Conservation (phyloP, 1,284 basidiomycete genomes). For the Ceratobasidium sp. region DNA sequence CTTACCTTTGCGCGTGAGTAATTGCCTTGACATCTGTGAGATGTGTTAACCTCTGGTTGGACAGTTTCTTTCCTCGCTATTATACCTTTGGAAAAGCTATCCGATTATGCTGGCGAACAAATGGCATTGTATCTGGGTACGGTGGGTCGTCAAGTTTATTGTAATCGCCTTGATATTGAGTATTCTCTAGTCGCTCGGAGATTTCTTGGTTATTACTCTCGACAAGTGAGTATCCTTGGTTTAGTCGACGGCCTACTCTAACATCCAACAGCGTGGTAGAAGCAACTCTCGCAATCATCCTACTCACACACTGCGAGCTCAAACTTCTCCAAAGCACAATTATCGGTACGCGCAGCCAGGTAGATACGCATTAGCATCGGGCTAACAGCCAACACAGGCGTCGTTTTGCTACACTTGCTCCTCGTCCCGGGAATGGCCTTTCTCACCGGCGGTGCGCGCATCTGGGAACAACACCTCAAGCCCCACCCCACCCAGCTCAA, state of each 20-base stretch:
- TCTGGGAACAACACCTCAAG: constrained; percentile 65
- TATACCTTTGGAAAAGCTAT: constrained; percentile 67
- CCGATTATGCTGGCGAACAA: constrained; percentile 73
- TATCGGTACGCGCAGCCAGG: constrained; percentile 59
- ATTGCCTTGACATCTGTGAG: constrained; percentile 58
- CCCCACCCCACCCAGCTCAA: constrained; percentile 70
- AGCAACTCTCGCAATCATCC: constrained; percentile 74
- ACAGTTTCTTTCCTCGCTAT: constrained; percentile 69
- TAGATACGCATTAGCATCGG: neutral
- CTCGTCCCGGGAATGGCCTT: constrained; percentile 72
- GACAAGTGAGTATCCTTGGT: constrained; percentile 66
- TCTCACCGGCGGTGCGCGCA: constrained; percentile 69
- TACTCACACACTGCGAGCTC: constrained; percentile 72
- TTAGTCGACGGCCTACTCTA: constrained; percentile 23
- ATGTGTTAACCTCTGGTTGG: constrained; percentile 11
- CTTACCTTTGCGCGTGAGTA: constrained; percentile 50
- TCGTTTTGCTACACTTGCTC: constrained; percentile 71
- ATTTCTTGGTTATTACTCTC: constrained; percentile 68
- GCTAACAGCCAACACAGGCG: constrained; percentile 58
- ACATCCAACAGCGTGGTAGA: constrained; percentile 61
- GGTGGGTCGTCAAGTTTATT: neutral
- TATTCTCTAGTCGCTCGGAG: constrained; percentile 61
- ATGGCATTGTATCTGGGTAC: constrained; percentile 63
- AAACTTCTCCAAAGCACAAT: constrained; percentile 69
- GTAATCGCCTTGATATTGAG: neutral